Evolutionary conservation across 306 rosid genomes (phyloP), one percentile per base, ranked within the genome.

Genomic region (Cicer pinnatifidum): DNA sequence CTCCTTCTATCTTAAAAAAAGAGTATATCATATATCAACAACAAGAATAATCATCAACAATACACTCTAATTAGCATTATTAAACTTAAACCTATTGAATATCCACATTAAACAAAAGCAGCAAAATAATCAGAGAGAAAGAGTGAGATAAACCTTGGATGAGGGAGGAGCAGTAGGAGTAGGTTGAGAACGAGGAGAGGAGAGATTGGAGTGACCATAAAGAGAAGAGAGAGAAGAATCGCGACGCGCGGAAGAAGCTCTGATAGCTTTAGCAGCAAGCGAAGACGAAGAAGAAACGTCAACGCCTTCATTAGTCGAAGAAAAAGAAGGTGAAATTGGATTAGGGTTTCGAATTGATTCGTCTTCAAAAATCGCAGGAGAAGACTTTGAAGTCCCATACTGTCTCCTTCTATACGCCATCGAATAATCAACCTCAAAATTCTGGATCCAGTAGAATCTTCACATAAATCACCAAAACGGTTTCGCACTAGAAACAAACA

Each of bases 171-270:
- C 33, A 76, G 82, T 23, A 40, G 81, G 73, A 65, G 74, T 53
- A 38, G 81, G 81, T 1, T 61, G 78, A 76, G 75, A 28, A 50
- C 71, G 70, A 38, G 82, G 67, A 84, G 83, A 15, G 12, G 84
- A 69, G 75, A 80, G 60, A 15, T 80, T 88, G 59, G 88, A 81
- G 80, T 75, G 84, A 44, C 86, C 88, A 38, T 94, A 94, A 20
- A 90, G 90, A n/a, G 98, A 94, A 51, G 98, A 94, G 17, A 91
- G 89, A 5, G 98, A 91, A 52, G 96, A 89, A 72, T 88, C 97
- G 7, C 95, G 89, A 33, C 91, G 84, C 0, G 98, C 92, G 33
- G 98, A 94, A 40, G 98, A 94, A 13, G 97, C 96, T 81, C 90
- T 84, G 1, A 94, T 91, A 28, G 97, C 98, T 81, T 89, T 94